Conservation (phyloP, 768 basidiomycete genomes). For the Neoboletus brunneissimus region DNA sequence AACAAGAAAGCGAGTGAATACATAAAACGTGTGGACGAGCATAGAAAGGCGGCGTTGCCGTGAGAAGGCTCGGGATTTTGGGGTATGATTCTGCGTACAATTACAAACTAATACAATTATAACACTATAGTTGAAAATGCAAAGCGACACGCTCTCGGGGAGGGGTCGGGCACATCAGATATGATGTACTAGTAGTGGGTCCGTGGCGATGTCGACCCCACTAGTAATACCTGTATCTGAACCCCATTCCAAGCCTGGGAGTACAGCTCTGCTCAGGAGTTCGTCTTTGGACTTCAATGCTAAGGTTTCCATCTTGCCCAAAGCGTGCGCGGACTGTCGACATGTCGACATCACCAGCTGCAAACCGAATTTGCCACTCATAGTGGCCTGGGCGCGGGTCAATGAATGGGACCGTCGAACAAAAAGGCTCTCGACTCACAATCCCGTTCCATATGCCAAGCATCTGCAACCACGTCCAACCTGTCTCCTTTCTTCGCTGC, state of each 20-base stretch:
- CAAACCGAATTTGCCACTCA: slow-evolving; percentile 58
- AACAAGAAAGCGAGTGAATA: slow-evolving; percentile 7
- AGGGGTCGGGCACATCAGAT: neutral
- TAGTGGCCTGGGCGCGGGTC: slow-evolving; percentile 46
- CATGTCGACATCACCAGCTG: slow-evolving; percentile 55
- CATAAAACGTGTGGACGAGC: slow-evolving; percentile 6
- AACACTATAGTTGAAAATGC: slow-evolving; percentile 10
- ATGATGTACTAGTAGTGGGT: slow-evolving; percentile 2
- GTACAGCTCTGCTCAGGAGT: slow-evolving; percentile 25
- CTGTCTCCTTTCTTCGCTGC: slow-evolving; percentile 58
- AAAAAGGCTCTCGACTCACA: slow-evolving; percentile 40
- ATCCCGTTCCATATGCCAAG: slow-evolving; percentile 58
- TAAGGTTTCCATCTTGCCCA: slow-evolving; percentile 43
- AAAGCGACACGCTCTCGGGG: slow-evolving; percentile 3
- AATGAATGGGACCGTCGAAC: slow-evolving; percentile 1
- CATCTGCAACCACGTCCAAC: slow-evolving; percentile 56
- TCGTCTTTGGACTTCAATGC: slow-evolving; percentile 42
- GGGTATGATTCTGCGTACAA: slow-evolving; percentile 21
- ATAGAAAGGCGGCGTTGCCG: neutral
- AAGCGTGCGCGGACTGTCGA: slow-evolving; percentile 49
- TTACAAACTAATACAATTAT: slow-evolving; percentile 25
- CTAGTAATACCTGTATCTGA: slow-evolving; percentile 27
- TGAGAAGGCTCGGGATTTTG: slow-evolving; percentile 7
- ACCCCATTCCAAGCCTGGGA: slow-evolving; percentile 27
- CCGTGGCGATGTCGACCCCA: neutral